Percentiles rank a stretch among this genome's conserved stretches.
Conservation (phyloP, 257 asterid genomes). For the Petunia axillaris region DNA sequence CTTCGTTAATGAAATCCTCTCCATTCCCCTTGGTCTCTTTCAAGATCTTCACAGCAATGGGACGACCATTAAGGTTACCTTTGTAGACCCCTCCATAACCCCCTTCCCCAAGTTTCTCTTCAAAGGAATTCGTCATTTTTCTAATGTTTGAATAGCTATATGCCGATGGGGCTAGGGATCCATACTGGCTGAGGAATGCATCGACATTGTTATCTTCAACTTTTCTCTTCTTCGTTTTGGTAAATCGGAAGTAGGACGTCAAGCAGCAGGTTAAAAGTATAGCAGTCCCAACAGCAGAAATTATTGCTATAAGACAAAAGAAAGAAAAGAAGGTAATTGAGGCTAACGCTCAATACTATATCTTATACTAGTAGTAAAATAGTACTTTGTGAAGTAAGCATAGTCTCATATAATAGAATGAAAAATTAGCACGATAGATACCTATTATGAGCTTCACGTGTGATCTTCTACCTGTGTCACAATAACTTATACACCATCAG, state of each 20-base stretch:
- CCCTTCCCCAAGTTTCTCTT: constrained; percentile 33
- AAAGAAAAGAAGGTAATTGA: background rate
- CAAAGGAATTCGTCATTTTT: constrained; percentile 19
- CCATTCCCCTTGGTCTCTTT: constrained; percentile 24
- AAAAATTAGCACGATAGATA: too few relatives aligned
- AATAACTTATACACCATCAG: too few relatives aligned
- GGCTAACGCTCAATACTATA: background rate
- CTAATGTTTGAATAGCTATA: constrained; percentile 1
- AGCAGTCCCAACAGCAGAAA: background rate
- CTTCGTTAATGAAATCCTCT: constrained; percentile 40
- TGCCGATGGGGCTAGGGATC: background rate
- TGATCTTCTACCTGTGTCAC: too few relatives aligned
- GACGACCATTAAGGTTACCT: constrained; percentile 27
- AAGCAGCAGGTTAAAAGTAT: background rate
- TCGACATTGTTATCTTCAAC: background rate
- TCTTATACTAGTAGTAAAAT: too few relatives aligned
- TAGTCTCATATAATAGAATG: too few relatives aligned
- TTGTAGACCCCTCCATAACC: constrained; percentile 34
- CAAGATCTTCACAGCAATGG: constrained; percentile 36
- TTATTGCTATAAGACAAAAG: background rate
- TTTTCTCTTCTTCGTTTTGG: background rate
- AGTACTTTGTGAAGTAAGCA: too few relatives aligned
- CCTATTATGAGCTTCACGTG: too few relatives aligned
- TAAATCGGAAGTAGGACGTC: background rate
- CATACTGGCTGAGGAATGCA: background rate